Percentiles rank a stretch among this genome's conserved stretches.
Evolutionary conservation across 2,329 filamentous ascomycete genomes (phyloP).

Genomic region (Mycogone perniciosa): DNA sequence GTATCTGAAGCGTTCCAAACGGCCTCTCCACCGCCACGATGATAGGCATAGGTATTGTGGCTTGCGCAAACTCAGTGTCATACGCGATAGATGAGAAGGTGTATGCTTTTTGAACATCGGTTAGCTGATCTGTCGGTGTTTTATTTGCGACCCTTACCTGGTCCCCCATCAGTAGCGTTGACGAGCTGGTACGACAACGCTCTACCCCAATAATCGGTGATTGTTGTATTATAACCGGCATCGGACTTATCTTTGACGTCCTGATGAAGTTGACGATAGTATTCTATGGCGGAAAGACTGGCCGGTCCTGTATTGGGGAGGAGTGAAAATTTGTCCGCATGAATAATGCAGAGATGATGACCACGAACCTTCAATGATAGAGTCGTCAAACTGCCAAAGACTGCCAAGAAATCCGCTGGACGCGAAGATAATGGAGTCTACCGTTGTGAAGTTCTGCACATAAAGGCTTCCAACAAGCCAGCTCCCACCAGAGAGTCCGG

Average conservation of each 20-base stretch:
- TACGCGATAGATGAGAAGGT: constrained; percentile 64
- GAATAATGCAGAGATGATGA: not conserved
- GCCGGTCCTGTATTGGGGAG: constrained; percentile 29
- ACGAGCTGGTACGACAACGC: constrained; percentile 73
- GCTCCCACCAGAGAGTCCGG: constrained; percentile 66
- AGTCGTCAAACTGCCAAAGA: constrained; percentile 32
- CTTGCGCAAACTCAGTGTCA: constrained; percentile 55
- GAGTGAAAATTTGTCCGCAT: not conserved
- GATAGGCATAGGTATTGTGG: constrained; percentile 64
- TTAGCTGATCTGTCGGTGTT: not conserved
- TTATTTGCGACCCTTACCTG: constrained; percentile 25
- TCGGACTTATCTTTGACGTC: constrained; percentile 55
- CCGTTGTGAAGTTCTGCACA: constrained; percentile 68
- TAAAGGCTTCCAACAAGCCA: constrained; percentile 72
- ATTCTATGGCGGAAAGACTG: constrained; percentile 32
- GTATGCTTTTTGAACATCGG: constrained; percentile 38
- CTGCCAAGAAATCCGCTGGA: constrained; percentile 23
- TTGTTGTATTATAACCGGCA: constrained; percentile 50
- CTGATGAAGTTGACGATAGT: constrained; percentile 54
- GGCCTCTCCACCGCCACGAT: constrained; percentile 63
- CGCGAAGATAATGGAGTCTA: constrained; percentile 36
- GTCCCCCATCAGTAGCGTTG: constrained; percentile 63
- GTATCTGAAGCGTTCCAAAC: constrained; percentile 54
- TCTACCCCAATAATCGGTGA: constrained; percentile 79
- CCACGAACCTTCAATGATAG: constrained; percentile 29